phyloP scores from a whole-genome alignment of 2,329 filamentous ascomycete genomes.

The Colletotrichum higginsianum region DNA sequence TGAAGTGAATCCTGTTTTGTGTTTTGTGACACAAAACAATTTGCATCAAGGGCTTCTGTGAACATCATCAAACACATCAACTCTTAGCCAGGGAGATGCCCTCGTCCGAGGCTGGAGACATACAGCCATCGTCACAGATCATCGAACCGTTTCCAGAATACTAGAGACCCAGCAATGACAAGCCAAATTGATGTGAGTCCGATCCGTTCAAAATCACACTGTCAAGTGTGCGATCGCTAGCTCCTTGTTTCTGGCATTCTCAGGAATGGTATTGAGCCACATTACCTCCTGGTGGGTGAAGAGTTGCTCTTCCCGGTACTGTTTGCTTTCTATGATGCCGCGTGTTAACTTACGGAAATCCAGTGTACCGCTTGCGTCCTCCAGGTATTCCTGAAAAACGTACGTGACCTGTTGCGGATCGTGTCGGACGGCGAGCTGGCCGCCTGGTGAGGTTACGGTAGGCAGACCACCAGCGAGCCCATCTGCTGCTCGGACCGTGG shows the following conservation, averaged over 20 bases:
- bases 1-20: too few species aligned
- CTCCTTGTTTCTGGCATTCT: neutral
- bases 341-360: too few species aligned
- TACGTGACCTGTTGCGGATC: slow-evolving; percentile 52
- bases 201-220: neutral
- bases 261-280: neutral
- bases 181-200: too few species aligned
- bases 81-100: too few species aligned
- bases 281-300: neutral
- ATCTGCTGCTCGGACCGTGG: slow-evolving; percentile 64
- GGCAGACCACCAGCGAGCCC: slow-evolving; percentile 67
- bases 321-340: neutral
- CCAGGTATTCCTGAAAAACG: slow-evolving; percentile 65
- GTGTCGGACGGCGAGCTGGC: slow-evolving; percentile 60
- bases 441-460: slow-evolving; percentile 57
- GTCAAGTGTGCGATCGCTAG: neutral
- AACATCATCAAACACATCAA: too few species aligned
- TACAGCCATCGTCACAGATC: too few species aligned
- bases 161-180: too few species aligned
- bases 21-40: neutral
- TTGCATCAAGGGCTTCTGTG: too few species aligned
- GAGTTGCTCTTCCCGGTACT: neutral
- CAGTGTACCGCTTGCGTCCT: slow-evolving; percentile 54
- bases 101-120: too few species aligned
- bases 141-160: too few species aligned